These are phyloP conservation scores for Erodium moschatum DNA, from an alignment of 441 rosid species.

Conservation along the genomic window DNA sequence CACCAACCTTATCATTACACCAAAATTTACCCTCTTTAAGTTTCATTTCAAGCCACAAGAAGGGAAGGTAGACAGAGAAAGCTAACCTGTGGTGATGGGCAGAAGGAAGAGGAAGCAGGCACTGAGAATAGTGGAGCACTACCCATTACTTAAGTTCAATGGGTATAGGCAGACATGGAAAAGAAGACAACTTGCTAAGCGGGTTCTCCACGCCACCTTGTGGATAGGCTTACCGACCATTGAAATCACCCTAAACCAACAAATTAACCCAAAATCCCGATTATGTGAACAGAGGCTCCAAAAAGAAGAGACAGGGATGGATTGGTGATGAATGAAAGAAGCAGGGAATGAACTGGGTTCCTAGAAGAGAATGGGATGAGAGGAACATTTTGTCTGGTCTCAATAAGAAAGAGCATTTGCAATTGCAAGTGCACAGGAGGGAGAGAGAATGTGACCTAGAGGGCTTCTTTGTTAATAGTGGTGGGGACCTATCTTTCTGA, in stretches of 20 bases:
- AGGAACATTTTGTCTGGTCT: too few relatives aligned
- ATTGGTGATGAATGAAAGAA: background rate
- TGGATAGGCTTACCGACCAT: background rate
- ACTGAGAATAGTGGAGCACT: conserved; percentile 10
- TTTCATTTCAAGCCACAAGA: too few relatives aligned
- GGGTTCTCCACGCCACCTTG: conserved; percentile 14
- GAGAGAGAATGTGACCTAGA: background rate
- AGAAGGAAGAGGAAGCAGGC: conserved; percentile 14
- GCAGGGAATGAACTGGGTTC: background rate
- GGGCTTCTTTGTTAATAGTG: too few relatives aligned
- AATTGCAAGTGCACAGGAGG: too few relatives aligned
- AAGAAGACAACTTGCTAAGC: conserved; percentile 20
- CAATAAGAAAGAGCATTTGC: too few relatives aligned
- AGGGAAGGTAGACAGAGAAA: background rate
- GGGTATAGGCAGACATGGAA: background rate
- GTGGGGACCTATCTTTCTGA: too few relatives aligned
- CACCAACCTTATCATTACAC: too few relatives aligned
- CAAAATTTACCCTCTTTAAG: too few relatives aligned
- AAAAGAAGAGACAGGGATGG: too few relatives aligned
- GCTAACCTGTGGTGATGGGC: background rate
- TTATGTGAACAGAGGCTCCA: too few relatives aligned
- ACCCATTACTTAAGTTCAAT: conserved; percentile 1
- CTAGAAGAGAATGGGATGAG: background rate
- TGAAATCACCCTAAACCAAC: too few relatives aligned
- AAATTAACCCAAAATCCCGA: too few relatives aligned